Evolutionary conservation across 768 basidiomycete species (phyloP), one percentile per base, ranked within the genome.

Genomic region (Scleroderma bovista): DNA sequence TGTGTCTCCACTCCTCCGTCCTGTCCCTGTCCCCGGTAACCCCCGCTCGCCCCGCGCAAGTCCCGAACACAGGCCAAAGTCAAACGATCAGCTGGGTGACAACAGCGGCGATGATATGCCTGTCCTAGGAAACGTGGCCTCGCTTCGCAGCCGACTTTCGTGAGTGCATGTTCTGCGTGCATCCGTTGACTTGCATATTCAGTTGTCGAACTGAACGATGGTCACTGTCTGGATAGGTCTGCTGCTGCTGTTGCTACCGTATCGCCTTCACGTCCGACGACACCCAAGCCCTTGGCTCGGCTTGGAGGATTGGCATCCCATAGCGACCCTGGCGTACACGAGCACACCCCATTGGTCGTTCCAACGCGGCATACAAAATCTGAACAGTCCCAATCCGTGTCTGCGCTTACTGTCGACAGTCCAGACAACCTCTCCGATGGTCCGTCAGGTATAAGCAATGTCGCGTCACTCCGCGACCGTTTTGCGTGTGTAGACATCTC

Each of bases 1-100:
- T 16, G 66, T 67, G 22, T 76, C 80, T 1, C 80, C 80, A 17
- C 67, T 78, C n/a, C 59, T 80, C 47, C 73, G 77, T 15, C 80
- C 82, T 0, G 73, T 77, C 6, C 73, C 75, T 13, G 56, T 67
- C 15, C 75, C 77, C 7, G 56, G 60, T 13, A 48, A 57, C 5
- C 56, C 65, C 2, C 34, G 57, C 26, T 54, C 60, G 2, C 54
- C 57, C n/a, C 53, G 8, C 33, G 31, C 46, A 3, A 64, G 67
- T 31, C 57, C 59, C 6, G 63, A 67, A 20, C 51, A 8, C 5
- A 53, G 52, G 32, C 22, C 43, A 10, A 6, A 42, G 37, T 32
- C 44, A 23, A 33, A 9, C 23, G 23, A 38, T 13, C 54, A 24
- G 5, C 19, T 33, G 13, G 56, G 56, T 10, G 60, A 58, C 6